These are phyloP conservation scores for Collybiopsis confluens DNA, from an alignment of 768 basidiomycete species.

Conservation along the genomic window DNA sequence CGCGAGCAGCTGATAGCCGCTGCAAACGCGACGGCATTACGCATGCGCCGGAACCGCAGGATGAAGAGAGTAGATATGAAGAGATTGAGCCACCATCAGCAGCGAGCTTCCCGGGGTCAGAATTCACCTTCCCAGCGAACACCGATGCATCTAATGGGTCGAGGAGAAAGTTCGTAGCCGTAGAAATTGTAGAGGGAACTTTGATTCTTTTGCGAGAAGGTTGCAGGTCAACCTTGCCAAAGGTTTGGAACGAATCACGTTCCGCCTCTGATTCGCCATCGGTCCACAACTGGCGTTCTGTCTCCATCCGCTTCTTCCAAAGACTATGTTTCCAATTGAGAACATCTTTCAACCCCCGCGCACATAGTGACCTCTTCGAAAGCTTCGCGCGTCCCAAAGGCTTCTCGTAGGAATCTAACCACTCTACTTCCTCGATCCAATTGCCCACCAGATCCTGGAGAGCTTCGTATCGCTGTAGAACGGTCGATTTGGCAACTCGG, in stretches of 20 bases:
- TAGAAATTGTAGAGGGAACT: conserved; percentile 28
- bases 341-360: conserved; percentile 65
- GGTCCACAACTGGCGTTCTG: conserved; percentile 29
- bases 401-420: conserved; percentile 56
- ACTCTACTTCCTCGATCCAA: conserved; percentile 65
- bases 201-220: conserved; percentile 26
- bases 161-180: conserved; percentile 54
- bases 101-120: conserved; percentile 16
- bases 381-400: conserved; percentile 50
- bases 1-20: conserved; percentile 51
- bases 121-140: conserved; percentile 9
- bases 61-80: conserved; percentile 19
- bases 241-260: not conserved
- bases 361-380: conserved; percentile 60
- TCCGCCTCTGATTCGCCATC: conserved; percentile 19
- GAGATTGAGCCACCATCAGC: conserved; percentile 16
- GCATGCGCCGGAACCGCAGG: conserved; percentile 16
- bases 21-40: conserved; percentile 61
- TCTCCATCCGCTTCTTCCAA: conserved; percentile 39
- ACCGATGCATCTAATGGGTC: conserved; percentile 43
- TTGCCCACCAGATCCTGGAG: conserved; percentile 57
- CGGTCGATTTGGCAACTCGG: conserved; percentile 45
- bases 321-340: conserved; percentile 65
- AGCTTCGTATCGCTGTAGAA: conserved; percentile 67
- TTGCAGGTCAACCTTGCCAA: not conserved